Evolutionary conservation across 306 rosid species (phyloP).

Genomic region (Lagenaria siceraria): DNA sequence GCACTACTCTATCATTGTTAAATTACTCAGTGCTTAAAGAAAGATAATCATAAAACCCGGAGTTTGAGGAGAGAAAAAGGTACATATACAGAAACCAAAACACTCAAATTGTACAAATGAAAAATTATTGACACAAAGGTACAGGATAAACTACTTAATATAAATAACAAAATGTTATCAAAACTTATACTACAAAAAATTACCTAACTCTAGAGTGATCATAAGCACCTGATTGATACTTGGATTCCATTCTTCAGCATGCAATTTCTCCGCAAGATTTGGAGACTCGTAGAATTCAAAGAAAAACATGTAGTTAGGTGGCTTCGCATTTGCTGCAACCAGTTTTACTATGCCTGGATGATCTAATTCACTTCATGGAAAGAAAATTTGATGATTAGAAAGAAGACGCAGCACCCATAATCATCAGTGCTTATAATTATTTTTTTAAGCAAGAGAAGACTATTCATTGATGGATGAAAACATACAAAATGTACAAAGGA

Average conservation of each 20-base stretch:
- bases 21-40: neutral
- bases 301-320: slow-evolving; percentile 83
- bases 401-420: neutral
- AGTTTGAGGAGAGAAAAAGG: neutral
- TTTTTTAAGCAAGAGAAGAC: too few species aligned
- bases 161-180: neutral
- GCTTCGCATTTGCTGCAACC: slow-evolving; percentile 84
- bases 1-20: neutral
- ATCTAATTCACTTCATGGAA: slow-evolving; percentile 50
- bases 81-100: neutral
- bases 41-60: neutral
- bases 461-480: too few species aligned
- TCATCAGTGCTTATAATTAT: neutral
- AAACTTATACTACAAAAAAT: neutral
- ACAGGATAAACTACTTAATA: neutral
- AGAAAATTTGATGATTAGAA: neutral
- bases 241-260: slow-evolving; percentile 40
- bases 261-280: slow-evolving; percentile 65
- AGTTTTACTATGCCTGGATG: slow-evolving; percentile 60
- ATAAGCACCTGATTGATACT: slow-evolving; percentile 24
- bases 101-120: neutral
- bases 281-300: slow-evolving; percentile 53
- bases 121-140: neutral
- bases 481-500: too few species aligned
- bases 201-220: slow-evolving; percentile 32